phyloP scores from a whole-genome alignment of 331 rosid species.

The Telfairia occidentalis region DNA sequence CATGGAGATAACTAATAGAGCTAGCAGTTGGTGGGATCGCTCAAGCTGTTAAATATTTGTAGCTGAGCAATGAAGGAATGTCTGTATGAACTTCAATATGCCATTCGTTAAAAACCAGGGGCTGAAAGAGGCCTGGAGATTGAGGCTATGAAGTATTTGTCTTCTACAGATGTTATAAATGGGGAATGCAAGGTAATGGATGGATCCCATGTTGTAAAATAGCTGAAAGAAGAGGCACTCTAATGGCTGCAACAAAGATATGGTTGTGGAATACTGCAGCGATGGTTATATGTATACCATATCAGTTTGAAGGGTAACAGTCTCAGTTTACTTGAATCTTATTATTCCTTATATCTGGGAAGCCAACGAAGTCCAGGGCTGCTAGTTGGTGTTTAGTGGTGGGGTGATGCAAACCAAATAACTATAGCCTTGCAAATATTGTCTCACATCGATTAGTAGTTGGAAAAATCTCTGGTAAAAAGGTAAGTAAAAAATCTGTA shows the following conservation, averaged over 20 bases:
- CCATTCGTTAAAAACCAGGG: conserved; percentile 37
- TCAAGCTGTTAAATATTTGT: conserved; percentile 41
- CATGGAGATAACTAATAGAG: conserved; percentile 26
- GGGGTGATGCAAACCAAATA: conserved; percentile 35
- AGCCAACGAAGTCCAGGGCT: conserved; percentile 25
- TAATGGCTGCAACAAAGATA: conserved; percentile 23
- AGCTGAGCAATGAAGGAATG: conserved; percentile 27
- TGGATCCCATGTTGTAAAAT: conserved; percentile 9
- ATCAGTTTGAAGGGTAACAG: background rate
- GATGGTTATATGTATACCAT: conserved; percentile 12
- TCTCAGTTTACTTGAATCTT: conserved; percentile 38
- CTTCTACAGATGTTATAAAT: conserved; percentile 50
- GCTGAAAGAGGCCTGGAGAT: conserved; percentile 26
- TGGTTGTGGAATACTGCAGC: conserved; percentile 18
- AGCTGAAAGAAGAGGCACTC: conserved; percentile 19
- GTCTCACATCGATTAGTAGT: background rate
- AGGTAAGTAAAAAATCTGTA: background rate
- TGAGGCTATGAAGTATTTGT: conserved; percentile 46
- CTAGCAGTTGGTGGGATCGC: conserved; percentile 42
- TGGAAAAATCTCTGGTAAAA: background rate
- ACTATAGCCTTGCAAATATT: conserved; percentile 3
- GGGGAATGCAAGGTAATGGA: conserved; percentile 36
- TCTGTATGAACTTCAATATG: conserved; percentile 26
- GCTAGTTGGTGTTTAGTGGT: conserved; percentile 32
- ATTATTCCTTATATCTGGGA: conserved; percentile 33